Conservation (phyloP, 2,329 filamentous ascomycete species). For the Aspergillus phoenicis region DNA sequence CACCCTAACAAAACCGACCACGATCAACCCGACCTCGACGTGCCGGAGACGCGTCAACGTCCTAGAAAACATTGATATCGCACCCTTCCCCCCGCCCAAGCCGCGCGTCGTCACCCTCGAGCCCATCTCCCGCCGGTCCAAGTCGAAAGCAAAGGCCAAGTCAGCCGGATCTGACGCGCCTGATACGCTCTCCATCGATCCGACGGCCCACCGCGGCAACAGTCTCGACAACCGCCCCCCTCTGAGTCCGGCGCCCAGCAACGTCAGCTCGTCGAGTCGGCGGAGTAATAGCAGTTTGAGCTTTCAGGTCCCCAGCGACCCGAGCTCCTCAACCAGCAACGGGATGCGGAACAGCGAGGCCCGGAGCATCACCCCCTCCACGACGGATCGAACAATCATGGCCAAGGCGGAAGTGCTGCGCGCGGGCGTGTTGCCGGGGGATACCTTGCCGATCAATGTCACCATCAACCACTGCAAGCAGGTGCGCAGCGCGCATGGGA, state of each 20-base stretch:
- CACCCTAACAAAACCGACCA: slow-evolving; percentile 83
- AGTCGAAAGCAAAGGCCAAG: slow-evolving; percentile 58
- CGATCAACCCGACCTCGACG: slow-evolving; percentile 76
- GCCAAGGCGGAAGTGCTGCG: slow-evolving; percentile 80
- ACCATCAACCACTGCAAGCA: slow-evolving; percentile 84
- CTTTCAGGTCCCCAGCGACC: slow-evolving; percentile 55
- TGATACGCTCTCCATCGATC: slow-evolving; percentile 51
- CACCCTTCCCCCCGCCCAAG: slow-evolving; percentile 70
- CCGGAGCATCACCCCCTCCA: slow-evolving; percentile 54
- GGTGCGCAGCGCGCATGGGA: slow-evolving; percentile 86
- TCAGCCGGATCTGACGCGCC: slow-evolving; percentile 45
- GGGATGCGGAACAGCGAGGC: slow-evolving; percentile 51
- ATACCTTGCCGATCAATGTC: slow-evolving; percentile 77
- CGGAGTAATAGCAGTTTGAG: slow-evolving; percentile 66
- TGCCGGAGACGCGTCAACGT: slow-evolving; percentile 81
- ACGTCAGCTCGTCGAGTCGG: slow-evolving; percentile 70
- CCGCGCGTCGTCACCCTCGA: slow-evolving; percentile 84
- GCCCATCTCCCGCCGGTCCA: slow-evolving; percentile 73
- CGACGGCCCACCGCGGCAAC: slow-evolving; percentile 44
- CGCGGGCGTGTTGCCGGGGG: slow-evolving; percentile 83
- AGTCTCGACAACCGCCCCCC: slow-evolving; percentile 43
- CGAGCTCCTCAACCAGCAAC: slow-evolving; percentile 40
- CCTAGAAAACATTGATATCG: slow-evolving; percentile 82
- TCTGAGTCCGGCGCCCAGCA: slow-evolving; percentile 61
- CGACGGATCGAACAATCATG: slow-evolving; percentile 78